phyloP scores from a whole-genome alignment of 2,329 filamentous ascomycete genomes.

The Penicillium glabrum region DNA sequence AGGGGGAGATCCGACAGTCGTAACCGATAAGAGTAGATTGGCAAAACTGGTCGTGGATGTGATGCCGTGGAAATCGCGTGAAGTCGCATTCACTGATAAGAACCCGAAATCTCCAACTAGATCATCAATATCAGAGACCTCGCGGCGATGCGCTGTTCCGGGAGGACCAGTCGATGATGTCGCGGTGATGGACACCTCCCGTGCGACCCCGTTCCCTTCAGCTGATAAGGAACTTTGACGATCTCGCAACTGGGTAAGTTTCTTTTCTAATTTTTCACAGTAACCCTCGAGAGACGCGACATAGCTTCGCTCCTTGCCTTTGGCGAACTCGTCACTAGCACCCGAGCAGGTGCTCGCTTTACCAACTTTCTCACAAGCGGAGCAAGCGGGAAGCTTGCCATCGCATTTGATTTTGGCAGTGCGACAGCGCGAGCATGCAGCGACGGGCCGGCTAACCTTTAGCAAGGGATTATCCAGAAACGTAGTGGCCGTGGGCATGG shows the following conservation, averaged over 20 bases:
- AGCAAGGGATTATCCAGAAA: constrained; percentile 42
- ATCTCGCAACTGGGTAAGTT: constrained; percentile 54
- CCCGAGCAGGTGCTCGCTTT: constrained; percentile 85
- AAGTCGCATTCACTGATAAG: constrained; percentile 91
- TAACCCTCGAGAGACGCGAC: constrained; percentile 91
- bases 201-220: constrained; percentile 27
- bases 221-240: constrained; percentile 30
- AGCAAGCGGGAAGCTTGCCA: constrained; percentile 91
- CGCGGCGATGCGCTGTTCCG: constrained; percentile 53
- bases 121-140: constrained; percentile 85
- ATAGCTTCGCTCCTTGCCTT: constrained; percentile 95
- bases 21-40: constrained; percentile 79
- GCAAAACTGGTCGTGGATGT: constrained; percentile 90
- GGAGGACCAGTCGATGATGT: constrained; percentile 27
- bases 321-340: constrained; percentile 91
- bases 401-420: constrained; percentile 97
- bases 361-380: constrained; percentile 89
- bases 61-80: constrained; percentile 87
- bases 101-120: constrained; percentile 93
- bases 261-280: constrained; percentile 82
- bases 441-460: constrained; percentile 72
- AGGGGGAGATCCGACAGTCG: constrained; percentile 66
- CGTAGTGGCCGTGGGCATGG: constrained; percentile 34
- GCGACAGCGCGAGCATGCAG: constrained; percentile 79
- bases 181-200: constrained; percentile 39